Evolutionary conservation across 164 flowering plant species (phyloP).

Genomic region (Liquidambar formosana): DNA sequence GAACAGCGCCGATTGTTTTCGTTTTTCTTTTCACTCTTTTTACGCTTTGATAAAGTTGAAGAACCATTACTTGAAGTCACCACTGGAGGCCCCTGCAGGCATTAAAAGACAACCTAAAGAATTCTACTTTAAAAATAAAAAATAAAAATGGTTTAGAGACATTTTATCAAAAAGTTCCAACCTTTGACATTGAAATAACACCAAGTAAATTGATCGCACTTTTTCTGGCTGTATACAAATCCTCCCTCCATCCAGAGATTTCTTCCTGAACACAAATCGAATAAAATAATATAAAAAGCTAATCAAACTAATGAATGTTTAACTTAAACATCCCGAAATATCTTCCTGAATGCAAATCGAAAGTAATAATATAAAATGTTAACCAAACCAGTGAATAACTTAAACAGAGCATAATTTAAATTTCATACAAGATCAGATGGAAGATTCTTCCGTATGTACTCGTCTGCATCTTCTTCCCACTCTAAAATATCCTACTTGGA

Average conservation of each 20-base stretch:
- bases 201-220: constrained; percentile 86
- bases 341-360: no score
- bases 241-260: constrained; percentile 79
- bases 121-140: neutral
- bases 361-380: no score
- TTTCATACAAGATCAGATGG: constrained; percentile 74
- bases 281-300: constrained; percentile 1
- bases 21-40: constrained; percentile 67
- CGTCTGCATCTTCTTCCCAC: constrained; percentile 89
- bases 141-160: neutral
- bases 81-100: constrained; percentile 65
- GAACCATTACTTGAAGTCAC: constrained; percentile 24
- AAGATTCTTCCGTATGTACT: constrained; percentile 77
- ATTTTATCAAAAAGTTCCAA: constrained; percentile 13
- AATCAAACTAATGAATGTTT: neutral
- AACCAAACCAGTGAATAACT: no score
- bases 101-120: neutral
- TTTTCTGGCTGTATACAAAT: constrained; percentile 76
- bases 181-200: constrained; percentile 79
- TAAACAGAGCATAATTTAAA: no score
- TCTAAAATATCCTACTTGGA: constrained; percentile 61
- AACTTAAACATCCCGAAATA: no score
- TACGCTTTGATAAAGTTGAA: constrained; percentile 56
- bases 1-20: constrained; percentile 39
- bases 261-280: constrained; percentile 51